phyloP scores from a whole-genome alignment of 306 rosid genomes.

The Datisca glomerata region DNA sequence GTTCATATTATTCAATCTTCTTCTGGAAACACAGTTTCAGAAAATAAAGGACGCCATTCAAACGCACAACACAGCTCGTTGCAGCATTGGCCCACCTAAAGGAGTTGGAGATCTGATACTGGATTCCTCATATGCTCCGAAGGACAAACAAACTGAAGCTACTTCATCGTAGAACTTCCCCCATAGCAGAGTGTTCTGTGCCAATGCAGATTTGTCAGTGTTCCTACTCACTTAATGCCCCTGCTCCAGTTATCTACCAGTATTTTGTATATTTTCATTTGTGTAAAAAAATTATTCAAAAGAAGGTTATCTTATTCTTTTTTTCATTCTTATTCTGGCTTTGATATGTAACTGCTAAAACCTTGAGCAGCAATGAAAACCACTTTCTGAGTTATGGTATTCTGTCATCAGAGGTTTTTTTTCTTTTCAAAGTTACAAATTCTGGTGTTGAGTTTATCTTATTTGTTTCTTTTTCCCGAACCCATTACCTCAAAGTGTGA shows the following conservation, averaged over 20 bases:
- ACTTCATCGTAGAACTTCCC: constrained; percentile 22
- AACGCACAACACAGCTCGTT: constrained; percentile 84
- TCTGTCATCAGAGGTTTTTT: too few relatives aligned
- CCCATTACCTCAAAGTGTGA: too few relatives aligned
- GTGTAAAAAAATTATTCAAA: constrained; percentile 6
- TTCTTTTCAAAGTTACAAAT: too few relatives aligned
- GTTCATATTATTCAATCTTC: constrained; percentile 7
- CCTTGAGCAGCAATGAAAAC: too few relatives aligned
- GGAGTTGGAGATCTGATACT: constrained; percentile 54
- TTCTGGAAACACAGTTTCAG: constrained; percentile 75
- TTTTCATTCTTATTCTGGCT: neutral
- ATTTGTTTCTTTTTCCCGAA: too few relatives aligned
- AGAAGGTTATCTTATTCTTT: constrained; percentile 2
- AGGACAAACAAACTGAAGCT: constrained; percentile 42
- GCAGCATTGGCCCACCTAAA: constrained; percentile 91
- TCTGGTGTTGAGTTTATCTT: too few relatives aligned
- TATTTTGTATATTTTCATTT: constrained; percentile 10
- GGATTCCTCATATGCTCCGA: constrained; percentile 38
- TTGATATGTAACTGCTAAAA: too few relatives aligned
- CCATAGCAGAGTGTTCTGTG: constrained; percentile 1
- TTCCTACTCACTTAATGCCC: constrained; percentile 1
- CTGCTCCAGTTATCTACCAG: constrained; percentile 3
- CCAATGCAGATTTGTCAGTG: constrained; percentile 8
- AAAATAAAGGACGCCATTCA: constrained; percentile 83
- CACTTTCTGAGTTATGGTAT: too few relatives aligned